Percentiles rank a stretch among this genome's conserved stretches.
phyloP scores from a whole-genome alignment of 257 asterid genomes.

The Sherardia arvensis region DNA sequence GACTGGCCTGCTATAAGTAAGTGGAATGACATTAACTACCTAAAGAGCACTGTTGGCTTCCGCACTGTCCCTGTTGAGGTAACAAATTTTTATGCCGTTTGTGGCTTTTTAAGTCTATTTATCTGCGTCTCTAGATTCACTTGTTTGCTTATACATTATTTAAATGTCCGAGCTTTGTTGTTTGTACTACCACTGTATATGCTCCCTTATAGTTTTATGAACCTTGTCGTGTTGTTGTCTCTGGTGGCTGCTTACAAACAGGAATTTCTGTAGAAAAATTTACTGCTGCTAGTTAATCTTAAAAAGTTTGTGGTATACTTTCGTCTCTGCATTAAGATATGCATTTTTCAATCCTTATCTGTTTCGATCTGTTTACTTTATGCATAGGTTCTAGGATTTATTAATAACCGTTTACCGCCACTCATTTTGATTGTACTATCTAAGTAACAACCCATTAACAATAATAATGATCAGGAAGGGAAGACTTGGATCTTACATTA shows the following conservation, averaged over 20 bases:
- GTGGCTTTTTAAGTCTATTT: background rate
- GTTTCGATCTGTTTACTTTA: too few species aligned
- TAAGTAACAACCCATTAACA: background rate
- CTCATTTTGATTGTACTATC: background rate
- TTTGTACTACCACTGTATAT: background rate
- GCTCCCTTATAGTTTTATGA: background rate
- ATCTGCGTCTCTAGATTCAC: background rate
- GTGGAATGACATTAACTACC: constrained; percentile 84
- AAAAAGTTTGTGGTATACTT: too few species aligned
- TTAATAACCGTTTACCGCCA: background rate
- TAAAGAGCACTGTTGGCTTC: constrained; percentile 67
- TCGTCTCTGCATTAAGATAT: background rate
- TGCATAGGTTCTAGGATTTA: background rate
- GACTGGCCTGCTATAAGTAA: constrained; percentile 87
- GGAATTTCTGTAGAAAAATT: background rate
- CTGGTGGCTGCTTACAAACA: background rate
- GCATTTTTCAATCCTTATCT: background rate
- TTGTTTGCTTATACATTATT: background rate
- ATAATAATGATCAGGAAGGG: background rate
- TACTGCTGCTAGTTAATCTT: background rate
- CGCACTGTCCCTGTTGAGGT: constrained; percentile 99
- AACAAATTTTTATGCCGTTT: constrained; percentile 12
- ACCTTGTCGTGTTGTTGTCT: background rate
- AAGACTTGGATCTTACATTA: background rate
- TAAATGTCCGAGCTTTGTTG: background rate